These are phyloP conservation scores for Calocera viscosa DNA, from an alignment of 768 basidiomycete species.

Conservation along the genomic window DNA sequence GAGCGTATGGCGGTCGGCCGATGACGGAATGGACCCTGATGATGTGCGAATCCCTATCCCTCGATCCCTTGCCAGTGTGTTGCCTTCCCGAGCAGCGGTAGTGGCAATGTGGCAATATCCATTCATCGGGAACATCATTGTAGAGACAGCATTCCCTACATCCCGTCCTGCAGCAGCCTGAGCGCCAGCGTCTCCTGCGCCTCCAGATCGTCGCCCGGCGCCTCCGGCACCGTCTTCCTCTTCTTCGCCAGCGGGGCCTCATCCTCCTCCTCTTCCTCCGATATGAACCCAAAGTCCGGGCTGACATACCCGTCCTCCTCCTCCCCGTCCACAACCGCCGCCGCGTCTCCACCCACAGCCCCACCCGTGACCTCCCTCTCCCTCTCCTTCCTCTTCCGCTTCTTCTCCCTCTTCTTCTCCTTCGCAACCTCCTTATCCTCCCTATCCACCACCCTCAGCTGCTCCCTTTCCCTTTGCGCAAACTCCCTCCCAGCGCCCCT, in stretches of 20 bases:
- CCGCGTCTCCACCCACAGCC: background rate
- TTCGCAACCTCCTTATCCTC: conserved; percentile 70
- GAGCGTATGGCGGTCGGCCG: too few relatives aligned
- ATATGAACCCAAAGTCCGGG: conserved; percentile 50
- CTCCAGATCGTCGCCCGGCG: conserved; percentile 25
- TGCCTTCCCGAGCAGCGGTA: too few relatives aligned
- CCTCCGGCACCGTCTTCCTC: conserved; percentile 20
- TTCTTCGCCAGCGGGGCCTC: conserved; percentile 24
- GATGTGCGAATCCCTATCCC: too few relatives aligned
- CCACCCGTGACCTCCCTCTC: conserved; percentile 35
- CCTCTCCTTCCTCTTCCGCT: conserved; percentile 76
- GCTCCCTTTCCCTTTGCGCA: conserved; percentile 57
- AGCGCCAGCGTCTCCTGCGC: conserved; percentile 58
- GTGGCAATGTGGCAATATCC: too few relatives aligned
- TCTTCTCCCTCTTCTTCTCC: conserved; percentile 84
- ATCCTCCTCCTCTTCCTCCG: conserved; percentile 24
- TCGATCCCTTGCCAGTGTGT: too few relatives aligned
- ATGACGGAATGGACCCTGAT: too few relatives aligned
- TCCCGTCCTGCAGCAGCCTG: conserved; percentile 31
- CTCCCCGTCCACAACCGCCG: conserved; percentile 17
- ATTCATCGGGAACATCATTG: too few relatives aligned
- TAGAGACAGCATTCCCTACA: background rate
- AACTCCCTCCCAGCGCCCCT: conserved; percentile 56
- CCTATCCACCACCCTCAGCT: conserved; percentile 57
- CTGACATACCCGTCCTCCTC: conserved; percentile 55